Evolutionary conservation across 495 filamentous ascomycete genomes (phyloP).

Genomic region (Penicillium parvum): DNA sequence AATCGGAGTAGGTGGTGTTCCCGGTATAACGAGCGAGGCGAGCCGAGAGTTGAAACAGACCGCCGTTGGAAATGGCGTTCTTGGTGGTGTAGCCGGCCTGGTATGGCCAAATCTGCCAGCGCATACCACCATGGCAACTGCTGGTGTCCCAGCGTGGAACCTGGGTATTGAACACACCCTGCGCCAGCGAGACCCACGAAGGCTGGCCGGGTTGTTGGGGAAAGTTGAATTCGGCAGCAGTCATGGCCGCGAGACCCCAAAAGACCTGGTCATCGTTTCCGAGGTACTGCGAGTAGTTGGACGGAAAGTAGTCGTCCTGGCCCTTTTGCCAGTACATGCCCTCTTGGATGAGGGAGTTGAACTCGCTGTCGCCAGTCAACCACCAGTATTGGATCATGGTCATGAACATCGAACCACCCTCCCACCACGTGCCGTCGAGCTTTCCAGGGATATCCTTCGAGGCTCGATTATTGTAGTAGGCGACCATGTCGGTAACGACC

Average conservation of each 20-base stretch:
- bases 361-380: constrained; percentile 65
- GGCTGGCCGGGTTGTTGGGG: constrained; percentile 55
- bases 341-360: constrained; percentile 57
- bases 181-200: constrained; percentile 58
- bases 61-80: constrained; percentile 74
- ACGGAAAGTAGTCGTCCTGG: constrained; percentile 60
- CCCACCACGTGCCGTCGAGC: constrained; percentile 68
- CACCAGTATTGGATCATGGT: constrained; percentile 74
- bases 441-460: constrained; percentile 61
- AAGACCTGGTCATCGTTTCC: constrained; percentile 79
- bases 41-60: constrained; percentile 77
- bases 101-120: constrained; percentile 82
- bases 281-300: constrained; percentile 44
- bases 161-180: constrained; percentile 62
- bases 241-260: constrained; percentile 71
- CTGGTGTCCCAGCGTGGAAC: constrained; percentile 61
- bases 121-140: constrained; percentile 70
- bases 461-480: constrained; percentile 59
- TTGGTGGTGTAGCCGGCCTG: constrained; percentile 79
- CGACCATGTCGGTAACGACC: constrained; percentile 61
- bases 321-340: constrained; percentile 70
- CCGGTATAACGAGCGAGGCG: constrained; percentile 70
- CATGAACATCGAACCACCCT: constrained; percentile 71
- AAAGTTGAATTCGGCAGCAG: constrained; percentile 69
- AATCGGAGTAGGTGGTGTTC: constrained; percentile 70